phyloP scores from a whole-genome alignment of 352 stramenopile species.

The Phytophthora hibernalis region DNA sequence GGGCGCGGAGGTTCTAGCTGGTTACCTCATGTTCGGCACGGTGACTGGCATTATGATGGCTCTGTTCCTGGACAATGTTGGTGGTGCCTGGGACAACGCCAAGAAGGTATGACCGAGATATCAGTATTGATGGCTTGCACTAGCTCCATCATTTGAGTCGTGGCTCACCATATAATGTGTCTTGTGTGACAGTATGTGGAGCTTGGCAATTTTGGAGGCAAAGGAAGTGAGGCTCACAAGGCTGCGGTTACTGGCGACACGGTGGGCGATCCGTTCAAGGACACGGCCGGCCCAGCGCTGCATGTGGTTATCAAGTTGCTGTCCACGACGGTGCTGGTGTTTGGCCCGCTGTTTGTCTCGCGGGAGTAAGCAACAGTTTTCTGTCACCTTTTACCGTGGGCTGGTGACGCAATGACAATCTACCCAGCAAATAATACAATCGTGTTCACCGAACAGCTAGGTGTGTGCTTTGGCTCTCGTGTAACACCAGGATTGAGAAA shows the following conservation, averaged over 20 bases:
- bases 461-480: constrained; percentile 20
- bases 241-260: constrained; percentile 97
- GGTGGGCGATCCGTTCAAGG: constrained; percentile 97
- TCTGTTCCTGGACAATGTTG: constrained; percentile 98
- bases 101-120: constrained; percentile 83
- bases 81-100: constrained; percentile 98
- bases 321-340: constrained; percentile 94
- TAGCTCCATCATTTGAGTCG: background rate
- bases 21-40: constrained; percentile 96
- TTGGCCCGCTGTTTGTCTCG: constrained; percentile 92
- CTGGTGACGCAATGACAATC: constrained; percentile 10
- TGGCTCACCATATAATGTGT: background rate
- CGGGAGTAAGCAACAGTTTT: constrained; percentile 48
- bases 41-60: constrained; percentile 98
- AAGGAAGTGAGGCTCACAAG: constrained; percentile 97
- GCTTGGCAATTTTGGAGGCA: constrained; percentile 94
- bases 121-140: background rate
- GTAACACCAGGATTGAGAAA: background rate
- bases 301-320: constrained; percentile 99
- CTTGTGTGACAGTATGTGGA: constrained; percentile 87
- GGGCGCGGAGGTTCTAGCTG: constrained; percentile 91
- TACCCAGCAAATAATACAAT: constrained; percentile 4
- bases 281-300: constrained; percentile 96
- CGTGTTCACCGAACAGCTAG: constrained; percentile 2
- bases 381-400: constrained; percentile 10